These are phyloP conservation scores for Fomes fomentarius DNA, from an alignment of 1,284 basidiomycete species.

Conservation along the genomic window DNA sequence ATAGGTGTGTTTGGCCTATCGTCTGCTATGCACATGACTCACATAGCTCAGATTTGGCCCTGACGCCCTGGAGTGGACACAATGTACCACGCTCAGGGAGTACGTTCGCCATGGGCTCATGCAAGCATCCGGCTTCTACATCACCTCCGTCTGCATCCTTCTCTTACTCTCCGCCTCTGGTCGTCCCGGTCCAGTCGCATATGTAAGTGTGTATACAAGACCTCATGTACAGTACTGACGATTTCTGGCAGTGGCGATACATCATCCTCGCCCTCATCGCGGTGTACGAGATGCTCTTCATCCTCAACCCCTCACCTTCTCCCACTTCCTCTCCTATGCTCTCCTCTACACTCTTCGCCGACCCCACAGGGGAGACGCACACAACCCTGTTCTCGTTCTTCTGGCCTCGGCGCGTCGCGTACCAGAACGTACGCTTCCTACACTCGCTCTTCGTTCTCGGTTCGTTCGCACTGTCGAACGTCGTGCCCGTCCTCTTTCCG, in stretches of 20 bases:
- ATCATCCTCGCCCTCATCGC: slow-evolving; percentile 64
- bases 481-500: slow-evolving; percentile 67
- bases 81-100: slow-evolving; percentile 69
- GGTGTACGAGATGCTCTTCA: slow-evolving; percentile 62
- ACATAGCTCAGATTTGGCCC: slow-evolving; percentile 67
- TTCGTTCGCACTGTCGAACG: slow-evolving; percentile 69
- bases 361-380: slow-evolving; percentile 27
- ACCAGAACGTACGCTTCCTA: slow-evolving; percentile 77
- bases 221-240: no score
- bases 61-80: slow-evolving; percentile 67
- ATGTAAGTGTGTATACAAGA: slow-evolving; percentile 57
- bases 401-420: slow-evolving; percentile 67
- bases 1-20: slow-evolving; percentile 56
- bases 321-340: slow-evolving; percentile 26
- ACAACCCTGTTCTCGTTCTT: slow-evolving; percentile 47
- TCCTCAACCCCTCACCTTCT: slow-evolving; percentile 58
- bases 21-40: no score
- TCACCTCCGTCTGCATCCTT: slow-evolving; percentile 62
- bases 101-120: slow-evolving; percentile 73
- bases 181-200: slow-evolving; percentile 60
- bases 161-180: slow-evolving; percentile 68
- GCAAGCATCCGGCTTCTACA: slow-evolving; percentile 72
- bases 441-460: slow-evolving; percentile 77
- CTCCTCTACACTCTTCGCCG: slow-evolving; percentile 34
- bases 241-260: slow-evolving; percentile 73